Percentiles rank a stretch among this genome's conserved stretches.
Evolutionary conservation across 768 basidiomycete species (phyloP).

Genomic region (Trametes cinnabarina): DNA sequence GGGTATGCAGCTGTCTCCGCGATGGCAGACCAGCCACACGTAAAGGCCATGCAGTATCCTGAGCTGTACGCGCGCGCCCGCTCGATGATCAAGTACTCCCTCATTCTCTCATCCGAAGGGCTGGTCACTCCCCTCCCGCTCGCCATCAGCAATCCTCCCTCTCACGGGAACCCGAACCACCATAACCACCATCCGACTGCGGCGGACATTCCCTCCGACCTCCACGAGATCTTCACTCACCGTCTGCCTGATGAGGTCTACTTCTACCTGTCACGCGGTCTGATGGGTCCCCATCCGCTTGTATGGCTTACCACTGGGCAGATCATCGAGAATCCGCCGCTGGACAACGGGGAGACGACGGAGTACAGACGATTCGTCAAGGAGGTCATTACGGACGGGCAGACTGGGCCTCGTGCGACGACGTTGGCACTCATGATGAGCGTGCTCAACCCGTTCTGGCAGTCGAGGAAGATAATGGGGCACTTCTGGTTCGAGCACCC

Average conservation of each 20-base stretch:
- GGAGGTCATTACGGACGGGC: slow-evolving; percentile 93
- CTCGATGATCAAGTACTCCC: slow-evolving; percentile 87
- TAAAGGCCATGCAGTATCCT: slow-evolving; percentile 73
- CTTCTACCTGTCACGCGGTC: slow-evolving; percentile 91
- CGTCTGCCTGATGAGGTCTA: slow-evolving; percentile 95
- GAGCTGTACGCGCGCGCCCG: slow-evolving; percentile 89
- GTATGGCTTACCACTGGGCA: slow-evolving; percentile 93
- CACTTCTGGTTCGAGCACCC: slow-evolving; percentile 73
- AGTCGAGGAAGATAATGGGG: slow-evolving; percentile 66
- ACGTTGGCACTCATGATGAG: slow-evolving; percentile 84
- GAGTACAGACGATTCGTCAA: slow-evolving; percentile 95
- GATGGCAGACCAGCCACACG: slow-evolving; percentile 76
- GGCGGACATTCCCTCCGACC: slow-evolving; percentile 84
- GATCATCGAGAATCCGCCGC: slow-evolving; percentile 80
- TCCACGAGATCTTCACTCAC: slow-evolving; percentile 93
- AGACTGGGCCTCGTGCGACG: slow-evolving; percentile 90
- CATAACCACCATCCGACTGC: slow-evolving; percentile 70
- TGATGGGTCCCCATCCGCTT: slow-evolving; percentile 83
- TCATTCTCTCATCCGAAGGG: slow-evolving; percentile 88
- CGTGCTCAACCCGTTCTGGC: slow-evolving; percentile 80
- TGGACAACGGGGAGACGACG: slow-evolving; percentile 92
- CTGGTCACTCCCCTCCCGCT: slow-evolving; percentile 76
- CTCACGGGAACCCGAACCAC: slow-evolving; percentile 46
- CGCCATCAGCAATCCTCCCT: slow-evolving; percentile 51
- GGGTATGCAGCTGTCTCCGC: slow-evolving; percentile 79